A percentile compares a stretch with the other conserved stretches of the same genome.
Evolutionary conservation across 371 early-diverging fungal species (phyloP).

Genomic region (Zancudomyces culisetae): DNA sequence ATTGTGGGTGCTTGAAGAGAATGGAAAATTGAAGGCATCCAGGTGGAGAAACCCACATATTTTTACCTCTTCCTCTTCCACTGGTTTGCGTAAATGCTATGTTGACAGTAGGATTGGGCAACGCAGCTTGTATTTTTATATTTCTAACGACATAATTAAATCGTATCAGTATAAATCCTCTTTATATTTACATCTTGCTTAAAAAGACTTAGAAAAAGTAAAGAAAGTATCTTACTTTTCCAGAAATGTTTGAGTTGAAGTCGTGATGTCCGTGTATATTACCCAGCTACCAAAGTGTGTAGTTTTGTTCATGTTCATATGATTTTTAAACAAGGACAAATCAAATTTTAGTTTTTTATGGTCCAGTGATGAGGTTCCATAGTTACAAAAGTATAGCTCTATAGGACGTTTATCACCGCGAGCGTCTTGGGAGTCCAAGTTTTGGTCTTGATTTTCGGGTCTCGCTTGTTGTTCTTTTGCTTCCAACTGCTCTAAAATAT

Average conservation of each 20-base stretch:
- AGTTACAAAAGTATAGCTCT: background rate
- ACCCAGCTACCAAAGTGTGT: conserved; percentile 45
- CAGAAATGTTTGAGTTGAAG: conserved; percentile 77
- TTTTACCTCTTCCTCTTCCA: conserved; percentile 73
- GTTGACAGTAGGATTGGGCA: conserved; percentile 59
- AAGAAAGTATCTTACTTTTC: conserved; percentile 36
- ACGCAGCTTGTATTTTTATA: conserved; percentile 29
- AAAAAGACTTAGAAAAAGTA: too few species aligned
- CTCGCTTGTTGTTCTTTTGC: too few species aligned
- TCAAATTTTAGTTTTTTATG: conserved; percentile 15
- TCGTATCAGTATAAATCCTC: too few species aligned
- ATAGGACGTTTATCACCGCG: background rate
- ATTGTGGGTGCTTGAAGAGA: conserved; percentile 41
- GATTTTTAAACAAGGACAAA: background rate
- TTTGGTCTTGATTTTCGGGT: too few species aligned
- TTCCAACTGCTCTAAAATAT: background rate
- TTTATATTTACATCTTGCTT: too few species aligned
- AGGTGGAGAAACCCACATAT: conserved; percentile 80
- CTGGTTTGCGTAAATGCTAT: conserved; percentile 58
- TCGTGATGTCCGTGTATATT: conserved; percentile 52
- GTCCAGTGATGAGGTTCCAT: background rate
- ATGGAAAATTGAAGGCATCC: conserved; percentile 82
- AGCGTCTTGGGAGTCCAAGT: too few species aligned
- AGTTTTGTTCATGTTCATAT: conserved; percentile 12
- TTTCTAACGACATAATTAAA: conserved; percentile 21